Evolutionary conservation across 768 basidiomycete genomes (phyloP).

Genomic region (Mycena crocata): DNA sequence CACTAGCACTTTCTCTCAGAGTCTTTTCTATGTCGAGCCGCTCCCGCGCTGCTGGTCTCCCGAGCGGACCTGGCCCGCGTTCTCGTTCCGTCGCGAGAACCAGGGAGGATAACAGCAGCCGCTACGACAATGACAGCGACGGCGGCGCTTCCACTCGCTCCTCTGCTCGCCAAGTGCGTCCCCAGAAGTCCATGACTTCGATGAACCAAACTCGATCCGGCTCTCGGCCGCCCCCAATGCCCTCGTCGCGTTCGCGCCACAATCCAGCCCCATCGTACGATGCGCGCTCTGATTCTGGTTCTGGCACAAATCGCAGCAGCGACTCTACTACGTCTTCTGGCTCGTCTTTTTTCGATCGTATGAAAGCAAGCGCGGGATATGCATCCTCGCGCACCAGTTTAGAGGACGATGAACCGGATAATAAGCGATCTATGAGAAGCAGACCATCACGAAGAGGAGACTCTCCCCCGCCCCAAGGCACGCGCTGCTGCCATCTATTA

Average conservation of each 20-base stretch:
- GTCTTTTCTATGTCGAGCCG: constrained; percentile 28
- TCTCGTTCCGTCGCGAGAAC: constrained; percentile 46
- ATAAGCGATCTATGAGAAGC: constrained; percentile 18
- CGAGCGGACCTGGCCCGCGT: constrained; percentile 51
- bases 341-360: constrained; percentile 53
- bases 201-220: constrained; percentile 19
- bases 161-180: constrained; percentile 36
- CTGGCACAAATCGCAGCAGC: constrained; percentile 30
- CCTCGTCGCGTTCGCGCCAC: constrained; percentile 30
- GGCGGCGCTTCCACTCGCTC: constrained; percentile 19
- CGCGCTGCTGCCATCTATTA: background rate
- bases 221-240: constrained; percentile 24
- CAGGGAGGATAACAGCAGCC: constrained; percentile 19
- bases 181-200: constrained; percentile 38
- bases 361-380: constrained; percentile 45
- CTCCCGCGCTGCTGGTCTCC: constrained; percentile 49
- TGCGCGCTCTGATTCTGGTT: constrained; percentile 26
- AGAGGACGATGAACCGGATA: constrained; percentile 49
- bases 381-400: constrained; percentile 57
- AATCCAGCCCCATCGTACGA: constrained; percentile 21
- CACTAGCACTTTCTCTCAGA: constrained; percentile 27
- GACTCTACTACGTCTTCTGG: constrained; percentile 30
- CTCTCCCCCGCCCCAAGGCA: constrained; percentile 27
- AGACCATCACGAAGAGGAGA: constrained; percentile 17
- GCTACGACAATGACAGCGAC: constrained; percentile 25